Percentiles rank a stretch among this genome's conserved stretches.
Conservation (phyloP, 2,329 filamentous ascomycete genomes). For the Pleochaeta shiraiana region DNA sequence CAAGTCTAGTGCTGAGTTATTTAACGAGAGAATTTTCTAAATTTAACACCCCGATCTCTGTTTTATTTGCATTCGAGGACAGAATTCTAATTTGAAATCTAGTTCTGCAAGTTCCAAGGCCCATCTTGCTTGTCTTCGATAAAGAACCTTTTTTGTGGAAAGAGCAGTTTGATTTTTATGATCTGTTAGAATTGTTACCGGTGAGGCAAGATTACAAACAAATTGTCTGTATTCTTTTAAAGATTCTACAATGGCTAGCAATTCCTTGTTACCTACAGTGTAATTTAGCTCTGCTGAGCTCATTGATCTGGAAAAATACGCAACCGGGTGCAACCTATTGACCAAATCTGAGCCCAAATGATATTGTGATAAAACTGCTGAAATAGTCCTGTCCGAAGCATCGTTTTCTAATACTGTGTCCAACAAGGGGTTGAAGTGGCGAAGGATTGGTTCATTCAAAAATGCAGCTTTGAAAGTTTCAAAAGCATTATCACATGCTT, state of each 20-base stretch:
- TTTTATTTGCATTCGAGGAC: neutral
- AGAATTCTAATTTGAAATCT: neutral
- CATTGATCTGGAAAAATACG: neutral
- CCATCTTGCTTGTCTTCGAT: conserved; percentile 1
- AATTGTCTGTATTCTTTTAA: neutral
- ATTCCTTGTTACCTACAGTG: neutral
- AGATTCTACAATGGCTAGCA: neutral
- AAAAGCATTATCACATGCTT: neutral
- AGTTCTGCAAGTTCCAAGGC: neutral
- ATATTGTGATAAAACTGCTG: neutral
- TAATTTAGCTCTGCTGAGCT: neutral
- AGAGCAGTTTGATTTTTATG: conserved; percentile 2
- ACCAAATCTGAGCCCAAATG: neutral
- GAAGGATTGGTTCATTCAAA: neutral
- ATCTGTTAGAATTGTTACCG: neutral
- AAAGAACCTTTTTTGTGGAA: neutral
- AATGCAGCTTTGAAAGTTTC: neutral
- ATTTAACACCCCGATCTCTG: neutral
- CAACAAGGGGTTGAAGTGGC: neutral
- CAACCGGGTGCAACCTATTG: neutral
- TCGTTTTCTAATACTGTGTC: neutral
- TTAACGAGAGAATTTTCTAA: neutral
- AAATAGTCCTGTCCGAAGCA: neutral
- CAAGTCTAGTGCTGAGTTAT: neutral
- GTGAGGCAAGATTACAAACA: neutral